phyloP scores from a whole-genome alignment of 1,139 yeast species.

The Pneumocystis oryctolagi region DNA sequence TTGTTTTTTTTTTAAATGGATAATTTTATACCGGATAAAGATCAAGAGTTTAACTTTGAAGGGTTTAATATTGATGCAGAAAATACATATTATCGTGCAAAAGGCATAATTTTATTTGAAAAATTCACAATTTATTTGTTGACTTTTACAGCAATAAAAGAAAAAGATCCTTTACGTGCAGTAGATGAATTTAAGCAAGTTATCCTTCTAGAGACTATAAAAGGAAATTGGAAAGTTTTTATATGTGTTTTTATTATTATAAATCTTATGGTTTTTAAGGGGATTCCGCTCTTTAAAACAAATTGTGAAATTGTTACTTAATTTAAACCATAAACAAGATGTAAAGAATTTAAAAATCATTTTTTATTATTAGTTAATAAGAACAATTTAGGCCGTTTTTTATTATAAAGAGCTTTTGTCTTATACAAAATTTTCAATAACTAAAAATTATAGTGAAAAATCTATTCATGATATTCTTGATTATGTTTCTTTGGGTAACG shows the following conservation, averaged over 20 bases:
- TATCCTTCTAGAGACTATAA: slow-evolving; percentile 21
- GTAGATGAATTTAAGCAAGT: slow-evolving; percentile 31
- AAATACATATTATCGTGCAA: slow-evolving; percentile 47
- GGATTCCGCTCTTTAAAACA: slow-evolving; percentile 54
- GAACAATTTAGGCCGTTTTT: slow-evolving; percentile 23
- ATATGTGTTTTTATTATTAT: background rate
- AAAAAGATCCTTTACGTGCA: slow-evolving; percentile 41
- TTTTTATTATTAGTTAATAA: background rate
- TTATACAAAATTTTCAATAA: slow-evolving; percentile 21
- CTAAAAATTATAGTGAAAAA: slow-evolving; percentile 43
- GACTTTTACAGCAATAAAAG: slow-evolving; percentile 32
- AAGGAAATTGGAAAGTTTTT: slow-evolving; percentile 22
- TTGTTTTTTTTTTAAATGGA: slow-evolving; percentile 15
- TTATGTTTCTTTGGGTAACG: slow-evolving; percentile 26
- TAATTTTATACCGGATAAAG: slow-evolving; percentile 22
- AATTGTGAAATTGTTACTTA: slow-evolving; percentile 39
- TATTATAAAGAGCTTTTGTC: slow-evolving; percentile 24
- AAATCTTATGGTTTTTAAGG: slow-evolving; percentile 8
- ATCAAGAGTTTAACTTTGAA: slow-evolving; percentile 47
- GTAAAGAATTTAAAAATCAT: background rate
- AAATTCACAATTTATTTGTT: background rate
- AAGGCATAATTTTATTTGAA: slow-evolving; percentile 17
- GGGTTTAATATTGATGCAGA: slow-evolving; percentile 30
- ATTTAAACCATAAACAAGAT: slow-evolving; percentile 22
- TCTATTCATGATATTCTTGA: slow-evolving; percentile 43